Evolutionary conservation across 495 filamentous ascomycete genomes (phyloP).

Genomic region (Parathielavia hyrcaniae): DNA sequence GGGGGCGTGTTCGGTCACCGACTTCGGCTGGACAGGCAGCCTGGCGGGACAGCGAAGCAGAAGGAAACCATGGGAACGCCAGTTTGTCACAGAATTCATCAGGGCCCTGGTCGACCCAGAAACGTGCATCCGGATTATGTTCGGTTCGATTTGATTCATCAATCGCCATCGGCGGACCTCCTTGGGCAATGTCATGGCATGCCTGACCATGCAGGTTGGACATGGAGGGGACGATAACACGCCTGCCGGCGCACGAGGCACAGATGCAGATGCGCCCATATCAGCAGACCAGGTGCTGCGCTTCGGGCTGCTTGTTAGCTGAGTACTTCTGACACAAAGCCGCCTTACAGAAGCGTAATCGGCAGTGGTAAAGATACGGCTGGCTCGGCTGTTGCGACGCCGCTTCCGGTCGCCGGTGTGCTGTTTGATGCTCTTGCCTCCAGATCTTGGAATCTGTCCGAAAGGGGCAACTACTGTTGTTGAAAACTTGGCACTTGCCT

Average conservation of each 20-base stretch:
- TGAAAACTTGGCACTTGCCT: slow-evolving; percentile 3
- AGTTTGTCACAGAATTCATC: slow-evolving; percentile 18
- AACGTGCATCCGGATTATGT: no score
- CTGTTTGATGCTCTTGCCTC: background rate
- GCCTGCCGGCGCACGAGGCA: slow-evolving; percentile 11
- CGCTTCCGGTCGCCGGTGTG: background rate
- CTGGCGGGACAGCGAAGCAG: background rate
- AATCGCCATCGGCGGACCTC: slow-evolving; percentile 2
- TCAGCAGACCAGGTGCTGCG: slow-evolving; percentile 10
- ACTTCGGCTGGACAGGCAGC: slow-evolving; percentile 12
- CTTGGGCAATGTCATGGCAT: background rate
- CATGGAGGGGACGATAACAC: slow-evolving; percentile 13
- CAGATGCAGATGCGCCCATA: slow-evolving; percentile 16
- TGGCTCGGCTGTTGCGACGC: background rate
- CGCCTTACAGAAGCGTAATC: slow-evolving; percentile 21
- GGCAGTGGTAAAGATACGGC: slow-evolving; percentile 13
- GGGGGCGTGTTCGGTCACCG: slow-evolving; percentile 9
- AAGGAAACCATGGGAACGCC: background rate
- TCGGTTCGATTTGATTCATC: background rate
- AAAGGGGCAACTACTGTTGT: slow-evolving; percentile 12
- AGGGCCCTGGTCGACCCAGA: slow-evolving; percentile 6
- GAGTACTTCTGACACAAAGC: slow-evolving; percentile 4
- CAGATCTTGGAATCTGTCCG: background rate
- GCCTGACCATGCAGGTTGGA: slow-evolving; percentile 5
- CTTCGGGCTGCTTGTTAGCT: slow-evolving; percentile 12